Base-by-base conservation (phyloP, 352 stramenopile genomes). In the Globisporangium spiculum region DNA sequence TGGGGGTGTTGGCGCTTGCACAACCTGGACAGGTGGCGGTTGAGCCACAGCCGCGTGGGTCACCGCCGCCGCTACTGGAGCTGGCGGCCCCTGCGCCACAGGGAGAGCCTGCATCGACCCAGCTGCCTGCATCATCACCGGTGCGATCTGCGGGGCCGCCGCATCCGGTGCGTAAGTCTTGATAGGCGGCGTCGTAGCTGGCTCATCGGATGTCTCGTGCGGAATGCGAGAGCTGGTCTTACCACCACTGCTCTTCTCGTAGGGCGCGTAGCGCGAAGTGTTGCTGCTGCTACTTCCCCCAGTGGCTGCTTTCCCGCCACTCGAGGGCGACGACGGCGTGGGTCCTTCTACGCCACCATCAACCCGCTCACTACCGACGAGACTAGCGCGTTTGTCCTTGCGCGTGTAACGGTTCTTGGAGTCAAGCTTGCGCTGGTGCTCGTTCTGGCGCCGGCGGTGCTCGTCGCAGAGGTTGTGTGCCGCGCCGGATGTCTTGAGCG, bases 391-490 rank as follows among this genome's bases (percentile, higher is more conserved):
- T 16, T 59, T 59, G 53, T 30, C 32, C 68, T 79, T 86, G 66
- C 89, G 88, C 60, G 85, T 70, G 44, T 78, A 70, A 54, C 88
- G 88, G 68, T 93, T 90, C 74, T 95, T 95, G 63, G 81, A 82
- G 70, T 95, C 88, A 26, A 95, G 83, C 71, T 94, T 93, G 75
- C 88, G 88, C 81, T 95, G 88, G 74, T 95, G 87, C 71, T 91
- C 75, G 68, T 95, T 95, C 77, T 95, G 88, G 46, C 83, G 80
- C 68, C 81, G 83, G 57, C 88, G 86, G 71, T 95, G 88, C 64
- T 91, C 84, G 64, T 95, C 83, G 69, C 88, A 95, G 65, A 95
- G 83, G 73, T 94, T 95, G 78, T 96, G 88, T 54, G 88, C 70
- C 63, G 83, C 68, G 36, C 88, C 88, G 2, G 87, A 93, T 38